These are phyloP conservation scores for Metarhizium album DNA, from an alignment of 2,329 filamentous ascomycete genomes.

Conservation along the genomic window DNA sequence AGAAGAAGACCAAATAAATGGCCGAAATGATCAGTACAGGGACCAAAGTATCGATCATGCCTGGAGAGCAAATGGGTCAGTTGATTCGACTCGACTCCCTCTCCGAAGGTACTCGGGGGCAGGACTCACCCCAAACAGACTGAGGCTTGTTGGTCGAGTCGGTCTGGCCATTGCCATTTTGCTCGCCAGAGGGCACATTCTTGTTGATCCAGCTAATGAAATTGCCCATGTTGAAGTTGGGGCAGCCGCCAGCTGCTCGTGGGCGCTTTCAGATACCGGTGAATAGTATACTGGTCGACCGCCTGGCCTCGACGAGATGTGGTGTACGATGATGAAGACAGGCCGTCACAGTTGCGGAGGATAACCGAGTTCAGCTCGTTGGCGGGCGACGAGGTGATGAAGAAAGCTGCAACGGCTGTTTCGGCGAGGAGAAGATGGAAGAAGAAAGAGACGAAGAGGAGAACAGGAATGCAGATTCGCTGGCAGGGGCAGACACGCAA, in stretches of 20 bases:
- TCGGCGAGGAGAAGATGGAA: neutral
- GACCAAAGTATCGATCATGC: slow-evolving; percentile 39
- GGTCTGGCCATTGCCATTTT: slow-evolving; percentile 11
- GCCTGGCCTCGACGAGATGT: neutral
- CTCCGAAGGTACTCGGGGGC: neutral
- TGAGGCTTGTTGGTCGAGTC: slow-evolving; percentile 15
- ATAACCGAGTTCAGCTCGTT: neutral
- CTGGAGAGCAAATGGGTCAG: slow-evolving; percentile 12
- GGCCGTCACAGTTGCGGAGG: neutral
- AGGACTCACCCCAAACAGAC: slow-evolving; percentile 24
- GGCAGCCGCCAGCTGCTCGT: slow-evolving; percentile 4
- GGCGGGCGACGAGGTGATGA: neutral
- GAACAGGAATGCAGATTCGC: neutral
- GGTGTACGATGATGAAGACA: neutral
- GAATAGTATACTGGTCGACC: neutral
- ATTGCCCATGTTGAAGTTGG: slow-evolving; percentile 22
- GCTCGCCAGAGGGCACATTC: slow-evolving; percentile 16
- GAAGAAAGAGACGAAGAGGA: neutral
- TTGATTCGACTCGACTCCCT: neutral
- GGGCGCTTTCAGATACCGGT: neutral
- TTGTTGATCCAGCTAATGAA: slow-evolving; percentile 29
- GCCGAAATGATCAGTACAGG: slow-evolving; percentile 39
- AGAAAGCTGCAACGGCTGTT: neutral
- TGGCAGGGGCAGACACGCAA: neutral
- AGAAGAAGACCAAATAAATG: slow-evolving; percentile 40